Evolutionary conservation across 768 basidiomycete species (phyloP).

Genomic region (Plicaturopsis crispa): DNA sequence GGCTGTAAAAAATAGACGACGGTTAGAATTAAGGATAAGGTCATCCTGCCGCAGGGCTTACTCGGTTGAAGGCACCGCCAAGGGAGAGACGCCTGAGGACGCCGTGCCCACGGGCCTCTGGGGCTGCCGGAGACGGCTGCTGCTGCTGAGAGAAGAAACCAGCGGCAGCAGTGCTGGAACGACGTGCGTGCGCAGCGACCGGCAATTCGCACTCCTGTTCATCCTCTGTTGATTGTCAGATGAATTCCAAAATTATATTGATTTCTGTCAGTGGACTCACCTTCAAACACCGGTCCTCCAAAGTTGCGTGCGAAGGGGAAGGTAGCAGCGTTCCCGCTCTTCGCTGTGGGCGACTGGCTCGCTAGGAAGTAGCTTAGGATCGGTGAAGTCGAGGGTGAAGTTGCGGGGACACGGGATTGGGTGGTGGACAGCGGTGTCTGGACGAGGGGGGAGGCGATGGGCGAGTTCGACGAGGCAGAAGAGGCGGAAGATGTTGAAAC

Average conservation of each 20-base stretch:
- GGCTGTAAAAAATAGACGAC: background rate
- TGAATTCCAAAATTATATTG: background rate
- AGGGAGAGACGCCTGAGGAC: conserved; percentile 72
- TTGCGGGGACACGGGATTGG: conserved; percentile 30
- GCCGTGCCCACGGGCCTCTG: conserved; percentile 55
- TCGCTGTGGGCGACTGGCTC: conserved; percentile 46
- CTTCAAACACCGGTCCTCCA: conserved; percentile 57
- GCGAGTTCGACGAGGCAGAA: conserved; percentile 45
- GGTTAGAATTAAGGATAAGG: background rate
- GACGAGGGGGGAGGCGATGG: conserved; percentile 45
- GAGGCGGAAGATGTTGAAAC: conserved; percentile 52
- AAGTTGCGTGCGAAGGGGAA: conserved; percentile 55
- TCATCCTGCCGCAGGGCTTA: conserved; percentile 22
- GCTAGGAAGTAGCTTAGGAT: conserved; percentile 63
- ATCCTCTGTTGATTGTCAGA: conserved; percentile 26
- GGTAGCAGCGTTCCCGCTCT: conserved; percentile 31
- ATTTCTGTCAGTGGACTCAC: conserved; percentile 23
- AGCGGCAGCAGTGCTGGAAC: conserved; percentile 49
- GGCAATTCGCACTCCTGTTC: conserved; percentile 30
- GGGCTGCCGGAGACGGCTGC: conserved; percentile 30
- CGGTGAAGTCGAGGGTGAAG: conserved; percentile 59
- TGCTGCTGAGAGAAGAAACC: conserved; percentile 34
- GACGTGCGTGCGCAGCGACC: conserved; percentile 43
- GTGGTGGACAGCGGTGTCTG: conserved; percentile 28
- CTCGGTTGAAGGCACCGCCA: conserved; percentile 50